Conservation (phyloP, 163 green algal species). For the Trebouxiophyceae sp. region DNA sequence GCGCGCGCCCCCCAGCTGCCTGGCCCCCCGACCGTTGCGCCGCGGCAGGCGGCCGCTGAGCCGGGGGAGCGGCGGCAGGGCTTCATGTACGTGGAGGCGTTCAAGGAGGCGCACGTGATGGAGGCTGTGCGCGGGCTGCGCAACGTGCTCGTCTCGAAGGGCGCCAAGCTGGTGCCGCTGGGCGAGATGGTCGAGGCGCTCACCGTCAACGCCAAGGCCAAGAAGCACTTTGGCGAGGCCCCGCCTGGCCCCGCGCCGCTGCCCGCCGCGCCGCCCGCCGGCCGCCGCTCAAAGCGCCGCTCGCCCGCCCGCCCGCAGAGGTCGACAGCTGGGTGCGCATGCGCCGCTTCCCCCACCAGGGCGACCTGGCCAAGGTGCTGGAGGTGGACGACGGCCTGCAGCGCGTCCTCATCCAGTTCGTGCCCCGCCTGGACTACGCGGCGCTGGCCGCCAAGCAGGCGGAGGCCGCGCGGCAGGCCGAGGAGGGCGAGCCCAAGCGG, state of each 20-base stretch:
- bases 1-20: too few relatives aligned
- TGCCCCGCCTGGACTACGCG: slow-evolving; percentile 82
- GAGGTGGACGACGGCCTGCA: slow-evolving; percentile 40
- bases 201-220: slow-evolving; percentile 58
- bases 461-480: too few relatives aligned
- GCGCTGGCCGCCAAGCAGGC: too few relatives aligned
- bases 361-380: slow-evolving; percentile 82
- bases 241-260: background rate
- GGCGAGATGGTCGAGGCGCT: slow-evolving; percentile 87
- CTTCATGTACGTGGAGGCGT: slow-evolving; percentile 93
- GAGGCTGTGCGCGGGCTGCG: slow-evolving; percentile 73
- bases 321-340: slow-evolving; percentile 76
- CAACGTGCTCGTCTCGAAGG: slow-evolving; percentile 68
- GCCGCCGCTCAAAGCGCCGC: too few relatives aligned
- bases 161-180: slow-evolving; percentile 76
- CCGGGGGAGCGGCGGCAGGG: slow-evolving; percentile 56
- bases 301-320: too few relatives aligned
- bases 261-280: too few relatives aligned
- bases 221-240: slow-evolving; percentile 33
- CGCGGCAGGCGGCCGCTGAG: too few relatives aligned
- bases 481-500: too few relatives aligned
- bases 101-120: slow-evolving; percentile 82
- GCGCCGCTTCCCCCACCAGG: slow-evolving; percentile 77
- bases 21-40: too few relatives aligned
- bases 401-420: slow-evolving; percentile 47